Evolutionary conservation across 1,284 basidiomycete genomes (phyloP).

Genomic region (Heterobasidion occidentale): DNA sequence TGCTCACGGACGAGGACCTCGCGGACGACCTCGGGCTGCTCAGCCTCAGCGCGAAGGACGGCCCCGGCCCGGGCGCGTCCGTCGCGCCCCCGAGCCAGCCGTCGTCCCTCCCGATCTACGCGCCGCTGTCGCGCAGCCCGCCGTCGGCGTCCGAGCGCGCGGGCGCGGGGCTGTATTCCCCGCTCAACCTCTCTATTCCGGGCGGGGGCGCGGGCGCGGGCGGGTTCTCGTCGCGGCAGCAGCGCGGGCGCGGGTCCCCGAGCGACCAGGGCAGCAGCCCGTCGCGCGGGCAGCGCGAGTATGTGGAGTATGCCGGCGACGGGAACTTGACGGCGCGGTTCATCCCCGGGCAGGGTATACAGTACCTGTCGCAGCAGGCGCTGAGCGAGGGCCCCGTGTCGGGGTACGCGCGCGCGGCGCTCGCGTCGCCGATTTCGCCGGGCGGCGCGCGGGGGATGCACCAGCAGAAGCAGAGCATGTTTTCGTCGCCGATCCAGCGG

Average conservation of each 20-base stretch:
- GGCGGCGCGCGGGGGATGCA: constrained; percentile 16
- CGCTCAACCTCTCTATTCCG: constrained; percentile 50
- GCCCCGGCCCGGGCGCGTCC: constrained; percentile 30
- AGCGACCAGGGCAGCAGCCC: constrained; percentile 39
- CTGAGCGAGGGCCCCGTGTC: constrained; percentile 6
- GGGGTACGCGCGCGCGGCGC: constrained; percentile 4
- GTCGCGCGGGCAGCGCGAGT: constrained; percentile 16
- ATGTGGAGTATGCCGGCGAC: background rate
- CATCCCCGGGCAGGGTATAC: constrained; percentile 57
- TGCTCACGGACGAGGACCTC: constrained; percentile 77
- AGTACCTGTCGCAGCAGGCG: constrained; percentile 40
- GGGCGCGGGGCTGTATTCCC: constrained; percentile 39
- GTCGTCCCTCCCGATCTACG: constrained; percentile 62
- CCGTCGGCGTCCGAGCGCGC: constrained; percentile 26
- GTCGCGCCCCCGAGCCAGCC: constrained; percentile 44
- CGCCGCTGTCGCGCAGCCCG: constrained; percentile 57
- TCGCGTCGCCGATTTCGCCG: constrained; percentile 24
- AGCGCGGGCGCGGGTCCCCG: constrained; percentile 47
- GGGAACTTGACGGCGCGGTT: constrained; percentile 42
- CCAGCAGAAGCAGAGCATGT: constrained; percentile 10
- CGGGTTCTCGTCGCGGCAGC: constrained; percentile 37
- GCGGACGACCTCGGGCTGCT: constrained; percentile 62
- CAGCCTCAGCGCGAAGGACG: constrained; percentile 44
- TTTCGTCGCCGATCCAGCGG: constrained; percentile 24
- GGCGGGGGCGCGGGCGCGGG: constrained; percentile 11